A percentile compares a stretch with the other conserved stretches of the same genome.
Conservation (phyloP, 106 monocot genomes). For the Narthecium ossifragum region DNA sequence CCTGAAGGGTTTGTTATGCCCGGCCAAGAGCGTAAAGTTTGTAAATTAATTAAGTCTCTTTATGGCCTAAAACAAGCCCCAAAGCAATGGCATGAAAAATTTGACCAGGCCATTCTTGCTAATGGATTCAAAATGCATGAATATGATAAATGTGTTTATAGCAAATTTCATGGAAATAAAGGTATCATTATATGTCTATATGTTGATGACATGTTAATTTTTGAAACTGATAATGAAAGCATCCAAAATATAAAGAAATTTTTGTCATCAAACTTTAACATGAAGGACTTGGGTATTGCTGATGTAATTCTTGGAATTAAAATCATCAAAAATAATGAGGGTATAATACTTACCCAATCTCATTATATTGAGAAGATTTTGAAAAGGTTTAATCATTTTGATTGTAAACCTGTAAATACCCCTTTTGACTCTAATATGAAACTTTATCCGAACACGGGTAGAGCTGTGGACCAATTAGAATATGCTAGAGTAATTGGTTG, state of each 20-base stretch:
- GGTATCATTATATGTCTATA: not conserved
- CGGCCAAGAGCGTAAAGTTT: not conserved
- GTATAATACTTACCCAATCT: too few species aligned
- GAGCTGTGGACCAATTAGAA: too few species aligned
- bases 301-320: not conserved
- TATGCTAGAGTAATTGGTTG: too few species aligned
- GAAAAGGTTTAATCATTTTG: too few species aligned
- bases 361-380: too few species aligned
- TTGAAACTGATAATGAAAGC: too few species aligned
- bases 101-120: not conserved
- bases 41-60: too few species aligned
- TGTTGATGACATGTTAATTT: not conserved
- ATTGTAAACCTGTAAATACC: too few species aligned
- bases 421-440: too few species aligned
- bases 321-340: too few species aligned
- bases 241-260: too few species aligned
- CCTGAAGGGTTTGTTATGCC: not conserved
- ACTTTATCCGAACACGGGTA: too few species aligned
- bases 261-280: not conserved
- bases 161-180: not conserved
- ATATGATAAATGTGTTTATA: not conserved
- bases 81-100: not conserved
- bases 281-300: not conserved
- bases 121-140: not conserved
- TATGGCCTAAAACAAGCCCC: constrained; percentile 1